These are phyloP conservation scores for Fraxinus paxiana DNA, from an alignment of 305 asterid genomes.

Conservation along the genomic window DNA sequence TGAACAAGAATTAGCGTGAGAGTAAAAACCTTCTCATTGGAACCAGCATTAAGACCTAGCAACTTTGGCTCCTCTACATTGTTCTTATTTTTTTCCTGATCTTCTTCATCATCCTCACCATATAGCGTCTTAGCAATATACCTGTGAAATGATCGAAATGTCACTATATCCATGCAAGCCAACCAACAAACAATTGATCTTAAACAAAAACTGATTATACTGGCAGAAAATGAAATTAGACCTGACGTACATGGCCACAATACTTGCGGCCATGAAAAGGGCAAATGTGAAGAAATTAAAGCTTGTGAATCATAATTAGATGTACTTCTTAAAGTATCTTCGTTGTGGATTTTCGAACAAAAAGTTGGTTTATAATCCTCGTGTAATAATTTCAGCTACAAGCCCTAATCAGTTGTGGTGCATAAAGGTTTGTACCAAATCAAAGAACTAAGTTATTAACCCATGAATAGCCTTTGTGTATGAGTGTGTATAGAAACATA, in stretches of 20 bases:
- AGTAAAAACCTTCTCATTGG: constrained; percentile 61
- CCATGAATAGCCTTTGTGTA: neutral
- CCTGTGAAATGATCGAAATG: constrained; percentile 38
- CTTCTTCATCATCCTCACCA: constrained; percentile 68
- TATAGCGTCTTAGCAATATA: constrained; percentile 75
- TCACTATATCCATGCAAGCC: constrained; percentile 6
- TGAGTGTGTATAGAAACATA: neutral
- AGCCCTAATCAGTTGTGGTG: neutral
- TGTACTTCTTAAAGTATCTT: neutral
- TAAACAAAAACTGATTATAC: neutral
- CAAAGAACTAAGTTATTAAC: neutral
- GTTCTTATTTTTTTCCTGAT: constrained; percentile 34
- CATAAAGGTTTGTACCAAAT: neutral
- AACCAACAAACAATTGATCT: neutral
- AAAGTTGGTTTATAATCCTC: neutral
- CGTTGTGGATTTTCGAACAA: neutral
- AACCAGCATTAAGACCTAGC: constrained; percentile 67
- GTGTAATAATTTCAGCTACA: neutral
- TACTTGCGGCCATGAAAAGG: neutral
- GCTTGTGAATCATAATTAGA: neutral
- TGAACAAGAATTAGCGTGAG: constrained; percentile 3
- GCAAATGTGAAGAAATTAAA: neutral
- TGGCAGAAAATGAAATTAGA: neutral
- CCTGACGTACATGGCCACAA: neutral
- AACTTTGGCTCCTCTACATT: constrained; percentile 58